Base-by-base conservation (phyloP, 1,284 basidiomycete genomes). In the Pseudozyma tsukubaensis region DNA sequence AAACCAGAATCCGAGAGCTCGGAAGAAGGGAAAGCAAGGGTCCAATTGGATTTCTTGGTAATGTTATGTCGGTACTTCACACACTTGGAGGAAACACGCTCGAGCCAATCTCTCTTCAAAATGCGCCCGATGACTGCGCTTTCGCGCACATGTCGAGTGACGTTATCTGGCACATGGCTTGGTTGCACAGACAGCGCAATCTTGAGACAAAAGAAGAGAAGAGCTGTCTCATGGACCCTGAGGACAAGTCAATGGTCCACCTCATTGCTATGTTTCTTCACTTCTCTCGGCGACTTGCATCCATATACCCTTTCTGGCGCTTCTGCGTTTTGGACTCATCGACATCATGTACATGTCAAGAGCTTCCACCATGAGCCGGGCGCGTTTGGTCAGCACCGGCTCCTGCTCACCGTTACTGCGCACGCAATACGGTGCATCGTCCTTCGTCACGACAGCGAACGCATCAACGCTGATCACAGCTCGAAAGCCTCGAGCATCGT, bases 281-380 rank as follows among this genome's bases (percentile, higher is more conserved):
- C 24, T 29, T 29, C 24, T 39, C 37, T 39, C 37, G 12, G 11
- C 16, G 11, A 39, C 37, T 8, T 4, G 16, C 36, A 11, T 54
- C 40, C 14, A 32, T 50, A 32, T 24, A 39, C 29, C 24, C 37
- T 13, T 39, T 29, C 24, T 29, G 6, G 24, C 24, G 24, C 37
- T 39, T n/a, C 8, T 8, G 11, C 37, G 37, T 4, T 39, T 29
- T 32, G 18, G 18, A 13, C 35, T 50, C 16, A 12, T 7, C 14
- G 34, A 21, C 54, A 67, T 14, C 45, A 68, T 68, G 65, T 68
- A 62, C 45, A 35, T 62, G 7, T 49, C 59, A 29, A 45, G 55
- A 45, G 54, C 54, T 36, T 53, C 55, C 24, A 29, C 6, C 24
- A 6, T 29, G 24, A 19, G 50, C 43, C 39, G 55, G 13, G 24